A percentile compares a stretch with the other conserved stretches of the same genome.
phyloP scores from a whole-genome alignment of 2,329 filamentous ascomycete genomes.

The Sclerotinia borealis region DNA sequence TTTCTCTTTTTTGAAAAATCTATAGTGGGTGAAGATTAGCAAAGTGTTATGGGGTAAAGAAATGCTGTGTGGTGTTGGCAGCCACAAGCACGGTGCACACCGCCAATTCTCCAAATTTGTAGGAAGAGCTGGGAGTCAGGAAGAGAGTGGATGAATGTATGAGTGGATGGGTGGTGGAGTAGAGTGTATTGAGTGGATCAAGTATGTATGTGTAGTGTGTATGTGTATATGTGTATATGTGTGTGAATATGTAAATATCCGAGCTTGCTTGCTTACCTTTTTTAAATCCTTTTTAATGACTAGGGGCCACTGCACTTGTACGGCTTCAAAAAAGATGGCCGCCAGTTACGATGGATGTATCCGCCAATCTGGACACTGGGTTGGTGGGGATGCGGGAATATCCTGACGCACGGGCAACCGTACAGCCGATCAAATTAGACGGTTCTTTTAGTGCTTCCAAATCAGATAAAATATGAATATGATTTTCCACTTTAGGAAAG shows the following conservation, averaged over 20 bases:
- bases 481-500: neutral
- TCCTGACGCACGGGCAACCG: conserved; percentile 27
- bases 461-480: neutral
- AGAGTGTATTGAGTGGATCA: conserved; percentile 2
- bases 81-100: conserved; percentile 19
- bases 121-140: conserved; percentile 14
- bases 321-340: neutral
- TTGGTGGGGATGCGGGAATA: conserved; percentile 20
- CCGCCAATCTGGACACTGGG: conserved; percentile 29
- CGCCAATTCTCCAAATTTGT: conserved; percentile 22
- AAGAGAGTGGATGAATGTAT: conserved; percentile 1
- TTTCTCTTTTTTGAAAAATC: conserved; percentile 1
- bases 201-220: neutral
- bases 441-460: conserved; percentile 6
- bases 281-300: conserved; percentile 19
- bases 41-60: conserved; percentile 10
- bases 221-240: neutral
- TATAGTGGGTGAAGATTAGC: conserved; percentile 11
- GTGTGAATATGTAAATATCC: conserved; percentile 28
- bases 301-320: conserved; percentile 2
- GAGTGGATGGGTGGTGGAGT: conserved; percentile 13
- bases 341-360: conserved; percentile 14
- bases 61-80: conserved; percentile 11
- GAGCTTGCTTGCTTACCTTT: conserved; percentile 21
- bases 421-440: conserved; percentile 23